Evolutionary conservation across 352 stramenopile species (phyloP).

Genomic region (Pythium sp.): DNA sequence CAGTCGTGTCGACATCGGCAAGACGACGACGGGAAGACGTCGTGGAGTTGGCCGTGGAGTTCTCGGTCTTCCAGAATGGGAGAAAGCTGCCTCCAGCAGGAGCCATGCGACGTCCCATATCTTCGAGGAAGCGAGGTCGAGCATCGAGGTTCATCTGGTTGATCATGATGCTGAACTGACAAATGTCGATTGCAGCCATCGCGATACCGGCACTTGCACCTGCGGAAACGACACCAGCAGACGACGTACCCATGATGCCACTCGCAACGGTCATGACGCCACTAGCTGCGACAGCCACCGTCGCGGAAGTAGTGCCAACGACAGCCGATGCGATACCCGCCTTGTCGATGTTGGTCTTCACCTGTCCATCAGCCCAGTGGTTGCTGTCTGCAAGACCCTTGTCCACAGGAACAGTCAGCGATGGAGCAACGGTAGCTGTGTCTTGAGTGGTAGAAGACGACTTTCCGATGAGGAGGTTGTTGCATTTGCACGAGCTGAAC

Average conservation of each 20-base stretch:
- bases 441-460: conserved; percentile 20
- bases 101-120: conserved; percentile 75
- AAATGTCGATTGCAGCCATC: conserved; percentile 71
- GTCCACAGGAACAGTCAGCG: conserved; percentile 42
- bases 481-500: conserved; percentile 59
- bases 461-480: conserved; percentile 30
- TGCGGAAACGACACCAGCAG: conserved; percentile 55
- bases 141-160: conserved; percentile 84
- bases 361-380: conserved; percentile 59
- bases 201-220: conserved; percentile 64
- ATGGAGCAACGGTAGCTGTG: conserved; percentile 12
- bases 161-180: conserved; percentile 82
- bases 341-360: conserved; percentile 69
- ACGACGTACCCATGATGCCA: conserved; percentile 50
- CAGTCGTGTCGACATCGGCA: conserved; percentile 17
- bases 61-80: conserved; percentile 50
- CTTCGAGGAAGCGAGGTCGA: conserved; percentile 64
- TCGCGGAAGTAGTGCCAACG: conserved; percentile 56
- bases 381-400: conserved; percentile 62
- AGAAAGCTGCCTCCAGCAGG: conserved; percentile 64
- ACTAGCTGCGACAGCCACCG: conserved; percentile 54
- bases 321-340: conserved; percentile 49
- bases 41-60: neutral
- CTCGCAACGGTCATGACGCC: conserved; percentile 65
- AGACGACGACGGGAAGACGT: conserved; percentile 29